Evolutionary conservation across 768 basidiomycete genomes (phyloP), one percentile per base, ranked within the genome.

Genomic region (Russula virescens): DNA sequence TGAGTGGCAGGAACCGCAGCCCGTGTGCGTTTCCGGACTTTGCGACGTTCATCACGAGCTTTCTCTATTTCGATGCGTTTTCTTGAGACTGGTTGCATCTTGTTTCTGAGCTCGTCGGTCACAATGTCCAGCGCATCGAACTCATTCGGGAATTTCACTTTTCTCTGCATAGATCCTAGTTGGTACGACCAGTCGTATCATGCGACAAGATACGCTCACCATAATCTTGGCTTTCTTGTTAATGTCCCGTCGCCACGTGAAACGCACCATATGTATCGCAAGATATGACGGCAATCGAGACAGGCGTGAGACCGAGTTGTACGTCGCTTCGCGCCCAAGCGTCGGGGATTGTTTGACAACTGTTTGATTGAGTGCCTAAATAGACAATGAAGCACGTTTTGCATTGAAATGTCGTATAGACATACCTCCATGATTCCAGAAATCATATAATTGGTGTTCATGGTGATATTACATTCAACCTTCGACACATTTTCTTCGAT

Each of bases 151-250:
- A 98, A 98, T 75, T 94, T 97, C 63, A 99, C 94, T 79, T 87
- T 89, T 50, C 89, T 84, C 90, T 91, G 69, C 46, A 52, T 25
- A 16, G 38, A 14, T 10, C 14, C 28, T 35, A 18, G 18, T 63
- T 25, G 49, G 11, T 31, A 35, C 34, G 23, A 46, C 23, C 14
- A 7, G 16, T 10, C 13, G 5, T 10, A 25, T 35, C 3, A n/a
- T 14, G 43, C 3, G 42, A 18, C 19, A 31, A 19, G 55, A 35
- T 16, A 45, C 5, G 4, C 34, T 68, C 63, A 89, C 89, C 96
- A 99, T 94, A 72, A 98, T 96, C 77, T 99, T 98, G 2, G 96
- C 86, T 71, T 98, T 98, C 78, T 88, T 93, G 55, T 75, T 75
- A 62, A 97, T 94, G 67, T 98, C 97, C 42, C 83, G 79, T 63